phyloP scores from a whole-genome alignment of 371 early-diverging fungal genomes.

The Mortierella sp. region DNA sequence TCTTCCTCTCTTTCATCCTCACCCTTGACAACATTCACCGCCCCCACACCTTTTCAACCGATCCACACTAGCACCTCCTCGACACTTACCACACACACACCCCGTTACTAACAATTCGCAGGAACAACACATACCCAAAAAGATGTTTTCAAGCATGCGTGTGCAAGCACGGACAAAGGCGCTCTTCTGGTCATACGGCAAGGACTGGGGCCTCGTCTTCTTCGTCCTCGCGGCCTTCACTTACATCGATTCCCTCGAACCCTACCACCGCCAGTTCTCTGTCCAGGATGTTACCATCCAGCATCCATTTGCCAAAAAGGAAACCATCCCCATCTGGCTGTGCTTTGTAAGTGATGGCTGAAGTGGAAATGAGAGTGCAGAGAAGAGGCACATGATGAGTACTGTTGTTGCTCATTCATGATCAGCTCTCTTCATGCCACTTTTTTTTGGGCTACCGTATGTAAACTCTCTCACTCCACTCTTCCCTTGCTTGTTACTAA shows the following conservation, averaged over 20 bases:
- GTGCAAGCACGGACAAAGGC: slow-evolving; percentile 26
- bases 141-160: slow-evolving; percentile 19
- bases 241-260: slow-evolving; percentile 70
- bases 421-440: neutral
- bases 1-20: too few species aligned
- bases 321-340: slow-evolving; percentile 74
- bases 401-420: neutral
- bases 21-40: neutral
- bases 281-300: slow-evolving; percentile 76
- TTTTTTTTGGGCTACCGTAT: neutral
- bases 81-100: neutral
- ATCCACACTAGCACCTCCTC: neutral
- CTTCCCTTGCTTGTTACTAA: neutral
- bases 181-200: slow-evolving; percentile 32
- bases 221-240: slow-evolving; percentile 71
- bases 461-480: neutral
- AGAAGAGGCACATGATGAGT: too few species aligned
- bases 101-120: neutral
- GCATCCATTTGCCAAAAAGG: slow-evolving; percentile 73
- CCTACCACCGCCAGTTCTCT: slow-evolving; percentile 81
- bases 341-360: slow-evolving; percentile 60
- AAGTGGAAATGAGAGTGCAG: too few species aligned
- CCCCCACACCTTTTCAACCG: neutral
- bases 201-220: slow-evolving; percentile 72
- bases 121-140: neutral